Conservation (phyloP, 169 alveolate genomes). For the Plasmodium relictum region DNA sequence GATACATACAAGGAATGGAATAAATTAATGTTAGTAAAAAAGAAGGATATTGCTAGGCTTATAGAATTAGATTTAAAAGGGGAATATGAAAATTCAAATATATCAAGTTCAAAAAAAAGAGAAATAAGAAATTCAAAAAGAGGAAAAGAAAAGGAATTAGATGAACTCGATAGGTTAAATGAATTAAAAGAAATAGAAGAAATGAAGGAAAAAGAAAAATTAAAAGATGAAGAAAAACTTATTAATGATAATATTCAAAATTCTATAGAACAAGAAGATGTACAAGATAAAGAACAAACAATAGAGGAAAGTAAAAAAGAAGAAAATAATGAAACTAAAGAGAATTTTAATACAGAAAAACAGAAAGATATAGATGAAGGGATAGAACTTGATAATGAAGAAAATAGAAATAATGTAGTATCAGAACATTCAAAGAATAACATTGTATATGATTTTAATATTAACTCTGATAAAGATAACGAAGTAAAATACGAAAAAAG, state of each 20-base stretch:
- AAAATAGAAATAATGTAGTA: too few relatives aligned
- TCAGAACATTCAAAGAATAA: too few relatives aligned
- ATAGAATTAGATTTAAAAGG: conserved; percentile 72
- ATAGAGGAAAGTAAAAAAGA: neutral
- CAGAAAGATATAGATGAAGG: neutral
- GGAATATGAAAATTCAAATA: conserved; percentile 30
- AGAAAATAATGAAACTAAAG: neutral
- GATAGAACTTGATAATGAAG: neutral
- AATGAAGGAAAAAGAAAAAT: neutral
- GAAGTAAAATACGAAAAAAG: neutral
- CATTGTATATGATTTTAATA: neutral
- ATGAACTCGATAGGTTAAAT: conserved; percentile 38
- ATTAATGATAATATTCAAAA: neutral
- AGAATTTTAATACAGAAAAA: neutral
- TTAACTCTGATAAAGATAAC: neutral
- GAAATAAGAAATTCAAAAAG: conserved; percentile 65
- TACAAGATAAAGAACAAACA: neutral
- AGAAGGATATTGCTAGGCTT: conserved; percentile 64
- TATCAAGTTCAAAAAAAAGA: conserved; percentile 50
- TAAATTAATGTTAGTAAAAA: conserved; percentile 28
- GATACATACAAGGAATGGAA: conserved; percentile 76
- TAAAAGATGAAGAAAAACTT: conserved; percentile 3
- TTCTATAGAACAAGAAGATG: neutral
- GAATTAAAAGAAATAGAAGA: conserved; percentile 55
- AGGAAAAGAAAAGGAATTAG: conserved; percentile 51